These are phyloP conservation scores for Mycena amicta DNA, from an alignment of 768 basidiomycete species.

Conservation along the genomic window DNA sequence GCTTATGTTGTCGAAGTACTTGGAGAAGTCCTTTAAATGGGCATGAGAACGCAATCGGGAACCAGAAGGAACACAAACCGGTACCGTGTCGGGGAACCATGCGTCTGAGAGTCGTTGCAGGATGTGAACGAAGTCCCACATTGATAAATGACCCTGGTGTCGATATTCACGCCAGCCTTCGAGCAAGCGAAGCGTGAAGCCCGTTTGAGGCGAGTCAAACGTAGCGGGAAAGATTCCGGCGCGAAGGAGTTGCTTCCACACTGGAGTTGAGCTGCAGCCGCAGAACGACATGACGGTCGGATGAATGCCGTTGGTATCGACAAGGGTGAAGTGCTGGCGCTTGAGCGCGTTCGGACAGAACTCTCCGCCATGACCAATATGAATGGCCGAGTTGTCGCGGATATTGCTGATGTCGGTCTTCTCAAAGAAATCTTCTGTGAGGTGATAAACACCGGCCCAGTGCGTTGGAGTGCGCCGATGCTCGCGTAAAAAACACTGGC, in stretches of 20 bases:
- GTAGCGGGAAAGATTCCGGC: conserved; percentile 14
- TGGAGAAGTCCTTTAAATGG: conserved; percentile 12
- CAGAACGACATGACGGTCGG: conserved; percentile 12
- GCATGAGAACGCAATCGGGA: background rate
- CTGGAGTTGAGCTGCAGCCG: background rate
- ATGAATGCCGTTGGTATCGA: conserved; percentile 15
- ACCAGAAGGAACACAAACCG: background rate
- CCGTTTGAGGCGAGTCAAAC: conserved; percentile 3
- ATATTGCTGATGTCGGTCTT: conserved; percentile 1
- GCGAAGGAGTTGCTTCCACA: conserved; percentile 2
- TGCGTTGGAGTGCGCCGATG: background rate
- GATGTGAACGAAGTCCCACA: conserved; percentile 6
- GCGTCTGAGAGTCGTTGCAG: conserved; percentile 14
- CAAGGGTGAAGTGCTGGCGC: conserved; percentile 2
- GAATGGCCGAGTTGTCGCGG: background rate
- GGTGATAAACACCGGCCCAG: conserved; percentile 2
- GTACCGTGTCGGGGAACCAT: conserved; percentile 3
- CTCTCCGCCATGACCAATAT: conserved; percentile 2
- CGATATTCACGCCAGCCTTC: conserved; percentile 3
- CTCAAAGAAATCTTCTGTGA: background rate
- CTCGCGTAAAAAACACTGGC: background rate
- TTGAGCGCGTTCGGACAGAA: conserved; percentile 1
- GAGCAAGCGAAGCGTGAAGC: conserved; percentile 6
- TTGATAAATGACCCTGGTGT: conserved; percentile 6
- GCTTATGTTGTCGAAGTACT: background rate